A percentile compares a stretch with the other conserved stretches of the same genome.
Evolutionary conservation across 179 eudicot genomes (phyloP).

Genomic region (Amaranthus tricolor): DNA sequence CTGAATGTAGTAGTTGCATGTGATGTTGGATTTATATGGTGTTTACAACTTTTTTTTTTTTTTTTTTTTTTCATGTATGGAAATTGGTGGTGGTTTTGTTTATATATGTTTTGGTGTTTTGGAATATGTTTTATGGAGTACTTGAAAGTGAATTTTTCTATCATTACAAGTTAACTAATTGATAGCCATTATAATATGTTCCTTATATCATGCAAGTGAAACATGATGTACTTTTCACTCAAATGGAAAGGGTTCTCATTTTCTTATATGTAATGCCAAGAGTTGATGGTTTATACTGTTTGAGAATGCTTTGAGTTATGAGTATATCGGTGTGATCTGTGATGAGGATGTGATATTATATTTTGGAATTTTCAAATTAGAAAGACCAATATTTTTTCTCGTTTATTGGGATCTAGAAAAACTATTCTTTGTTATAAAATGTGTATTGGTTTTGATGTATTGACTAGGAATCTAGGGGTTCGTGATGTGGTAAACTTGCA

Average conservation of each 20-base stretch:
- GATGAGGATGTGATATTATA: not conserved
- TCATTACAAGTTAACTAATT: not conserved
- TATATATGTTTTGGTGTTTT: not conserved
- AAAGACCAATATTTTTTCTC: not conserved
- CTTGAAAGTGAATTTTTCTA: not conserved
- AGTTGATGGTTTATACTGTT: not conserved
- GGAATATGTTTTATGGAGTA: not conserved
- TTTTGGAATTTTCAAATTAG: not conserved
- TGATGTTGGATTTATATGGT: conserved; percentile 4
- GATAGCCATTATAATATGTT: not conserved
- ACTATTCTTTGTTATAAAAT: not conserved
- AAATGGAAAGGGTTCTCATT: not conserved
- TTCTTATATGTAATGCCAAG: not conserved
- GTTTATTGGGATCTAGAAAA: not conserved
- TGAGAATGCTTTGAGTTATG: not conserved
- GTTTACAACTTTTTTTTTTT: not conserved
- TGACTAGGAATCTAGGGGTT: not conserved
- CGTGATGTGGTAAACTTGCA: not conserved
- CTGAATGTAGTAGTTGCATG: not conserved
- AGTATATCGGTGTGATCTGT: not conserved
- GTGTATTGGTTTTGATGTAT: not conserved
- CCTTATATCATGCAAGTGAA: not conserved
- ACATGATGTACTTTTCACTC: not conserved
- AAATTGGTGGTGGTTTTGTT: not conserved
- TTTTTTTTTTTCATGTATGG: too few species aligned